phyloP scores from a whole-genome alignment of 2,329 filamentous ascomycete genomes.

The Hirsutella rhossiliensis region DNA sequence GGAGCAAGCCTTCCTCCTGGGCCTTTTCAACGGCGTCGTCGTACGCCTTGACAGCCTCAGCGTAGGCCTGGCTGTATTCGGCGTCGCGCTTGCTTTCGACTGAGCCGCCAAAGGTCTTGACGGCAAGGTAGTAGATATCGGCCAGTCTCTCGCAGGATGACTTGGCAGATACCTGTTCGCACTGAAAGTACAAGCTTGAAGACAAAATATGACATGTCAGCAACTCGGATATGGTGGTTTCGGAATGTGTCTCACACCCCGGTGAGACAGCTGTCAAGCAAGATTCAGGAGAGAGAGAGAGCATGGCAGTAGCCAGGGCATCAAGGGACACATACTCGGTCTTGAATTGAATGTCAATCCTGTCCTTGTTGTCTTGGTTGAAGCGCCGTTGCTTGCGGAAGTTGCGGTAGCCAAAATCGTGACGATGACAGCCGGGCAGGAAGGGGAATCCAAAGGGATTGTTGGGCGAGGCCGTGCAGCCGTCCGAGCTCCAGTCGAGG shows the following conservation, averaged over 20 bases:
- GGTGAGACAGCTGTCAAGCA: not conserved
- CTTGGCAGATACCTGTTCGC: slow-evolving; percentile 9
- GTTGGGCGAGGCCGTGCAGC: slow-evolving; percentile 28
- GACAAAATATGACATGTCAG: not conserved
- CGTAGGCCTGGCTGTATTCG: slow-evolving; percentile 13
- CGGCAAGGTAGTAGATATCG: slow-evolving; percentile 27
- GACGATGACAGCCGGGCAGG: slow-evolving; percentile 33
- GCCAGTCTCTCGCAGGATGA: slow-evolving; percentile 21
- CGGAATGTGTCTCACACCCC: not conserved
- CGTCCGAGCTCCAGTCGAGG: slow-evolving; percentile 29
- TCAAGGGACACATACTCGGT: slow-evolving; percentile 20
- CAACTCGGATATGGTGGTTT: not conserved
- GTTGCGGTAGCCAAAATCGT: slow-evolving; percentile 46
- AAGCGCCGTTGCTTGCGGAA: slow-evolving; percentile 37
- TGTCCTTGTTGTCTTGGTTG: slow-evolving; percentile 24
- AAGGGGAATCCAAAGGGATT: slow-evolving; percentile 33
- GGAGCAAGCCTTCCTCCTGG: slow-evolving; percentile 19
- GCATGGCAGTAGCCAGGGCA: not conserved
- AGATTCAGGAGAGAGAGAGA: not conserved
- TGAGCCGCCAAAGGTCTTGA: slow-evolving; percentile 21
- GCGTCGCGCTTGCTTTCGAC: slow-evolving; percentile 8
- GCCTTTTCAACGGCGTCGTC: slow-evolving; percentile 23
- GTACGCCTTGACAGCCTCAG: slow-evolving; percentile 17
- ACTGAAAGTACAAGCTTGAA: slow-evolving; percentile 24
- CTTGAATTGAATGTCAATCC: slow-evolving; percentile 39